Conservation (phyloP, 2,329 filamentous ascomycete genomes). For the Coniochaeta sp. region DNA sequence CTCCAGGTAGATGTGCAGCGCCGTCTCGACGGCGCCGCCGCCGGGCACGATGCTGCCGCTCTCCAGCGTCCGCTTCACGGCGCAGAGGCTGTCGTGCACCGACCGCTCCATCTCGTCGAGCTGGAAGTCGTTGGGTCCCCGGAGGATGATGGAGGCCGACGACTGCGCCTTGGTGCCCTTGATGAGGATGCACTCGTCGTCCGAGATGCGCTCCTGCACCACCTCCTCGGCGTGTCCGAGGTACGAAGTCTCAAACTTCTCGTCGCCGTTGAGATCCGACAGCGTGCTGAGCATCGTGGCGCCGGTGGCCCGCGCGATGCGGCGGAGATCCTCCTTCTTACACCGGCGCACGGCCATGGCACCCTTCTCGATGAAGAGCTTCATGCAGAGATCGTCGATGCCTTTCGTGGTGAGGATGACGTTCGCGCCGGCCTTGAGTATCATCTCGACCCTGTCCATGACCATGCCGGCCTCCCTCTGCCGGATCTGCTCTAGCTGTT, state of each 20-base stretch:
- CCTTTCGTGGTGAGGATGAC: slow-evolving; percentile 96
- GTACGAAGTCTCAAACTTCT: slow-evolving; percentile 87
- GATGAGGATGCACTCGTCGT: slow-evolving; percentile 95
- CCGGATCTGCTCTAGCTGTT: slow-evolving; percentile 95
- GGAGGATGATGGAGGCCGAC: slow-evolving; percentile 91
- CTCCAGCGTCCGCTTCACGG: slow-evolving; percentile 94
- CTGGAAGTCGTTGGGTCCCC: slow-evolving; percentile 91
- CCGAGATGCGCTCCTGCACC: slow-evolving; percentile 95
- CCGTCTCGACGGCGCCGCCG: slow-evolving; percentile 96
- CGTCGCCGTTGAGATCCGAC: slow-evolving; percentile 94
- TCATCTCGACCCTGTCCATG: slow-evolving; percentile 91
- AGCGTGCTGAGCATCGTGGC: slow-evolving; percentile 88
- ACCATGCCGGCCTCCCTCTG: slow-evolving; percentile 89
- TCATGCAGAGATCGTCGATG: slow-evolving; percentile 92
- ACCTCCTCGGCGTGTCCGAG: slow-evolving; percentile 92
- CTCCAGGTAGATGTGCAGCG: slow-evolving; percentile 96
- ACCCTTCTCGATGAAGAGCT: slow-evolving; percentile 88
- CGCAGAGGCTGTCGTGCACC: slow-evolving; percentile 91
- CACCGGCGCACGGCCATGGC: slow-evolving; percentile 94
- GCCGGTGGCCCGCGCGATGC: slow-evolving; percentile 93
- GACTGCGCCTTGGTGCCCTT: slow-evolving; percentile 93
- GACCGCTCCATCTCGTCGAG: slow-evolving; percentile 99
- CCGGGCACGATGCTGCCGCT: slow-evolving; percentile 95
- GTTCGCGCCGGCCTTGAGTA: slow-evolving; percentile 93
- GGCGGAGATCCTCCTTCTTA: slow-evolving; percentile 95